Base-by-base conservation (phyloP, 1,139 yeast species). In the Yamadazyma triangularis region DNA sequence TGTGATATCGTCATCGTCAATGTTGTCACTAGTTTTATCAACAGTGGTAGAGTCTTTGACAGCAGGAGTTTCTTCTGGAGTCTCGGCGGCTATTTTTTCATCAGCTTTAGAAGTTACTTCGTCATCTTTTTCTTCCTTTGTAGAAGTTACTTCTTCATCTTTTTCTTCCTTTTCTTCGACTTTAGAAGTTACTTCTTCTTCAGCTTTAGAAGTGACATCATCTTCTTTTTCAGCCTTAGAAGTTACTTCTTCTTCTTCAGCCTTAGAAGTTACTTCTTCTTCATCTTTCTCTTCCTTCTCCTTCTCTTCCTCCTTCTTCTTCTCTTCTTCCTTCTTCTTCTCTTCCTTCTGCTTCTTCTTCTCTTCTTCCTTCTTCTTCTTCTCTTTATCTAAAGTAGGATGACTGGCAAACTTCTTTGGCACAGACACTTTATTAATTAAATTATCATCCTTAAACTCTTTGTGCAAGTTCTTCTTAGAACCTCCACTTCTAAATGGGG, bases 401-500 rank as follows among this genome's bases (percentile, higher is more conserved):
- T 65, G 73, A 24, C 52, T 38, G 30, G 70, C 50, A 39, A 63
- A 68, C 44, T 62, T 66, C 47, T 55, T 54, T 16, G 73, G 74
- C 19, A 69, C 71, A 36, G 50, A 58, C 28, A 65, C 49, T 23
- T 53, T 53, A 29, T 53, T 49, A 32, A 66, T 57, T 30, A 54
- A 47, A 44, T 67, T 67, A 24, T 54, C 50, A 11, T 60, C 60
- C 40, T 56, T 56, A 40, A 62, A 60, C 39, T 67, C 59, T 38
- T 58, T 50, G 38, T 57, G 53, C 32, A 58, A 53, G 41, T 60
- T 59, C 46, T 55, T 57, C 36, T 44, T 45, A 27, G 31, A 35
- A 13, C 47, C 34, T 23, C 52, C 42, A 20, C 53, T 3, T 51
- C 79, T 65, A 40, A 73, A 73, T 7, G 79, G 79, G 4, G 79